Conservation (phyloP, 306 rosid genomes). For the Cucurbita argyrosperma region DNA sequence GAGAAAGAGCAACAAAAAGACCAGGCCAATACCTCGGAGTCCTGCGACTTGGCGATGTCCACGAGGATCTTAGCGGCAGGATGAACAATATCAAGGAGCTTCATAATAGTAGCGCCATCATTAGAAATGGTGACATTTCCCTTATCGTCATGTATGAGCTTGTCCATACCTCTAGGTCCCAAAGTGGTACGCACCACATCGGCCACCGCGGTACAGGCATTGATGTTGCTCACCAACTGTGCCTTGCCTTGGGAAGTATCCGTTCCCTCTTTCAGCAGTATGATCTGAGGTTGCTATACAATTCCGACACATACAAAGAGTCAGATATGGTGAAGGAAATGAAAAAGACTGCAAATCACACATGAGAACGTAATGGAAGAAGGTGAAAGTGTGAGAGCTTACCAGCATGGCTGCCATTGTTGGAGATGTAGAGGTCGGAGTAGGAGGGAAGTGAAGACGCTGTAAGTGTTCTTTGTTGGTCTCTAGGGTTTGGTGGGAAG, state of each 20-base stretch:
- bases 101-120: conserved; percentile 98
- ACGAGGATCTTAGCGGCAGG: conserved; percentile 97
- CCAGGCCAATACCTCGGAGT: conserved; percentile 53
- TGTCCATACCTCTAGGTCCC: conserved; percentile 98
- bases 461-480: neutral
- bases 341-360: neutral
- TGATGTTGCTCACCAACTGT: conserved; percentile 87
- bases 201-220: conserved; percentile 87
- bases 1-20: neutral
- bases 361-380: neutral
- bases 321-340: neutral
- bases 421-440: conserved; percentile 15
- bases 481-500: conserved; percentile 5
- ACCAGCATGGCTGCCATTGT: conserved; percentile 89
- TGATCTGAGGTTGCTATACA: conserved; percentile 97
- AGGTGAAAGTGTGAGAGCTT: conserved; percentile 5
- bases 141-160: conserved; percentile 85
- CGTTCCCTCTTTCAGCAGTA: conserved; percentile 85
- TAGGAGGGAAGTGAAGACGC: neutral
- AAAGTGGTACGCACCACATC: conserved; percentile 86
- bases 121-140: conserved; percentile 87
- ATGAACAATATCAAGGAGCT: conserved; percentile 81
- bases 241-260: conserved; percentile 94
- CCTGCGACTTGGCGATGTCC: conserved; percentile 93
- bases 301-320: neutral